These are phyloP conservation scores for Solanum tacnaense DNA, from an alignment of 257 asterid genomes.

Conservation along the genomic window DNA sequence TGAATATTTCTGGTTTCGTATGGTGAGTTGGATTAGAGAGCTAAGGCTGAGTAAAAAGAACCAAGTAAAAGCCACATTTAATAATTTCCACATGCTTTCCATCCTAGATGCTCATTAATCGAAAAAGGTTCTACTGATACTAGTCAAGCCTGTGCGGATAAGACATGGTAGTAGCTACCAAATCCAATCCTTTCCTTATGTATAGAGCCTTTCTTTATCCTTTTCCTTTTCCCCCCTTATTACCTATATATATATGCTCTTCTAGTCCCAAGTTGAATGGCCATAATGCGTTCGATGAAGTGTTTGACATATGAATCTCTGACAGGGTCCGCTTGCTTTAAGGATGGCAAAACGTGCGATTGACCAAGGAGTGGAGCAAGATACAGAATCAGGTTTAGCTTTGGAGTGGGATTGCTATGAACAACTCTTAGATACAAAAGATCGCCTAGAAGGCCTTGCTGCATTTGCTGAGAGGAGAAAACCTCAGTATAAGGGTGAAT, in stretches of 20 bases:
- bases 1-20: neutral
- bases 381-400: conserved; percentile 44
- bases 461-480: conserved; percentile 84
- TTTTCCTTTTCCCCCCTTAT: neutral
- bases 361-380: conserved; percentile 53
- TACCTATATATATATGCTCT: neutral
- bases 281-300: neutral
- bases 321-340: conserved; percentile 87
- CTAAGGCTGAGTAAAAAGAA: neutral
- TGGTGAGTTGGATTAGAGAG: neutral
- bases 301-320: neutral
- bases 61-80: neutral
- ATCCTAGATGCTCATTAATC: neutral
- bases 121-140: neutral
- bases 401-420: conserved; percentile 79
- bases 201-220: neutral
- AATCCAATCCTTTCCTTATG: neutral
- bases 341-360: conserved; percentile 86
- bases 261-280: neutral
- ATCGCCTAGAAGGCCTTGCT: conserved; percentile 85
- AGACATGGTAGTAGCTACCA: neutral
- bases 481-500: conserved; percentile 69
- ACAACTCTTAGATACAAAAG: conserved; percentile 54
- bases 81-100: neutral
- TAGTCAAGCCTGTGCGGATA: neutral